phyloP scores from a whole-genome alignment of 2,329 filamentous ascomycete genomes.

The Verticillium isaacii region DNA sequence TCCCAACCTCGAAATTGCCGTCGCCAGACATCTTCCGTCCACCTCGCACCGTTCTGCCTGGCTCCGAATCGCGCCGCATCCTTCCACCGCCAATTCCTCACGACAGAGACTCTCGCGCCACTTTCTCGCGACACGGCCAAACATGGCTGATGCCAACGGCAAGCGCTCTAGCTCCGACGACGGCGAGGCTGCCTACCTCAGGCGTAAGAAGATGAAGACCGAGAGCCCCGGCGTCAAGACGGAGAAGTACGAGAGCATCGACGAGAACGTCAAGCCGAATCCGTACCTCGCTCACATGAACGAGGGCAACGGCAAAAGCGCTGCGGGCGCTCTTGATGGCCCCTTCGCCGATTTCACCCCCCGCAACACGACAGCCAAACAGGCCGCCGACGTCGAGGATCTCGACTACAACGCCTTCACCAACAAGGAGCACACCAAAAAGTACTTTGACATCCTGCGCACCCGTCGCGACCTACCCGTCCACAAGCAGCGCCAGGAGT shows the following conservation, averaged over 20 bases:
- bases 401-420: slow-evolving; percentile 83
- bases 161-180: slow-evolving; percentile 41
- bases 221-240: slow-evolving; percentile 10
- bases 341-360: slow-evolving; percentile 65
- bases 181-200: slow-evolving; percentile 26
- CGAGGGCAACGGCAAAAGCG: slow-evolving; percentile 42
- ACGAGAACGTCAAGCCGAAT: slow-evolving; percentile 49
- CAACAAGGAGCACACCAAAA: slow-evolving; percentile 66
- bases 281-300: slow-evolving; percentile 92
- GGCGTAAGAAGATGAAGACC: slow-evolving; percentile 39
- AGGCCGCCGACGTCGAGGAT: slow-evolving; percentile 73
- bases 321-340: slow-evolving; percentile 18
- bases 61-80: neutral
- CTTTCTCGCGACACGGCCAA: slow-evolving; percentile 1
- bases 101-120: neutral
- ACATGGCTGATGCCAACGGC: slow-evolving; percentile 34
- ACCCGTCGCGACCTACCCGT: slow-evolving; percentile 82
- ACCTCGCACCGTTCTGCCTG: neutral
- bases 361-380: slow-evolving; percentile 73
- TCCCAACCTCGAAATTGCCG: neutral
- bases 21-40: neutral
- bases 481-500: slow-evolving; percentile 88
- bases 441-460: slow-evolving; percentile 88
- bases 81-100: neutral
- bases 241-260: slow-evolving; percentile 15